Conservation (phyloP, 164 flowering plant species). For the Taxillus chinensis region DNA sequence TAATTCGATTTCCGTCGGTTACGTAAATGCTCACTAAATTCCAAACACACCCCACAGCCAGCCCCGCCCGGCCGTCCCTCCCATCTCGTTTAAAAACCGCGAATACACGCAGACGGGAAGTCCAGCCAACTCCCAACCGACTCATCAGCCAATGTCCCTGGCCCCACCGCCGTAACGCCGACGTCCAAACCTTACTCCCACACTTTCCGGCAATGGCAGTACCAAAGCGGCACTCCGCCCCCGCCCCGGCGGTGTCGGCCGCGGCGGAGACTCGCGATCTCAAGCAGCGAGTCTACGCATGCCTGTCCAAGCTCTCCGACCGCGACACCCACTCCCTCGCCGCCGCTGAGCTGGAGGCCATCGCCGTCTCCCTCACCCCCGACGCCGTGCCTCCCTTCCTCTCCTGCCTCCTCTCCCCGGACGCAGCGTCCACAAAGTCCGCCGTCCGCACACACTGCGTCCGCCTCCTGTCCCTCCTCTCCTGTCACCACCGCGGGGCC, state of each 20-base stretch:
- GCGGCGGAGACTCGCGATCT: slow-evolving; percentile 31
- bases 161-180: neutral
- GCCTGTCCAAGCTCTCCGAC: slow-evolving; percentile 74
- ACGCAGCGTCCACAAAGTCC: slow-evolving; percentile 54
- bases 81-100: too few relatives aligned
- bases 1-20: too few relatives aligned
- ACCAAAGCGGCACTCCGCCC: neutral
- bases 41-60: too few relatives aligned
- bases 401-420: slow-evolving; percentile 61
- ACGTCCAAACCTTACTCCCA: neutral
- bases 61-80: too few relatives aligned
- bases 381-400: slow-evolving; percentile 45
- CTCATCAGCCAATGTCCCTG: too few relatives aligned
- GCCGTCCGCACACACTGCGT: slow-evolving; percentile 65
- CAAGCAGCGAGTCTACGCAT: slow-evolving; percentile 49
- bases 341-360: slow-evolving; percentile 61
- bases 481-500: slow-evolving; percentile 36
- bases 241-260: neutral
- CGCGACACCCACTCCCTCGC: slow-evolving; percentile 70
- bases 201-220: neutral
- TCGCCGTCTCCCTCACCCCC: slow-evolving; percentile 33
- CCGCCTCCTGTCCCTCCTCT: slow-evolving; percentile 40
- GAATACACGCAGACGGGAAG: too few relatives aligned
- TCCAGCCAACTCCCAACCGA: too few relatives aligned
- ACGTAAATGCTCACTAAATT: too few relatives aligned